Conservation (phyloP, 306 rosid genomes). For the Crotalaria pallida region DNA sequence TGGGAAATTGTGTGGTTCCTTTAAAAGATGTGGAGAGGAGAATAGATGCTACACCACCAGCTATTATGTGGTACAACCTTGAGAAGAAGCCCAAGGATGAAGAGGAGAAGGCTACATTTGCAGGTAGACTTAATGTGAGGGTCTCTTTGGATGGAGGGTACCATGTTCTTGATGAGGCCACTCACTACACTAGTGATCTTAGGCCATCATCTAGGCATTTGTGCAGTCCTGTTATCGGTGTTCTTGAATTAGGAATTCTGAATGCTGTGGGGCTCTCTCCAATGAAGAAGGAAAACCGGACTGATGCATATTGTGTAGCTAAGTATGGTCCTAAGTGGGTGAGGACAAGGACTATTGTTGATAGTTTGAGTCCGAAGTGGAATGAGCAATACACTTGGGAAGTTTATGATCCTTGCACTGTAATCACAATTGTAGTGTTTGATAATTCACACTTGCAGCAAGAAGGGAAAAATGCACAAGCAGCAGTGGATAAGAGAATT, state of each 20-base stretch:
- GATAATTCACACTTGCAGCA: constrained; percentile 29
- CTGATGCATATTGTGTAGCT: constrained; percentile 38
- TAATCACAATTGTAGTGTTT: constrained; percentile 31
- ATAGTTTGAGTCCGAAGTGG: constrained; percentile 31
- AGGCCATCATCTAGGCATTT: constrained; percentile 20
- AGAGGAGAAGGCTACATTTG: constrained; percentile 9
- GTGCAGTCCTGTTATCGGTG: constrained; percentile 22
- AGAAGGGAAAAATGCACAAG: background rate
- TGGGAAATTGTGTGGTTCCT: constrained; percentile 22
- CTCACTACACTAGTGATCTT: constrained; percentile 36
- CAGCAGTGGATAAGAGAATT: constrained; percentile 17
- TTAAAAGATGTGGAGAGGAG: constrained; percentile 19
- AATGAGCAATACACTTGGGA: constrained; percentile 38
- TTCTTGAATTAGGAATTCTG: constrained; percentile 35
- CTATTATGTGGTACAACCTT: constrained; percentile 25
- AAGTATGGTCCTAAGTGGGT: constrained; percentile 40
- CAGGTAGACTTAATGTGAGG: constrained; percentile 28
- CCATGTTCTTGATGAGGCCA: constrained; percentile 39
- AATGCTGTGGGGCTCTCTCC: constrained; percentile 24
- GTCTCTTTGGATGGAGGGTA: constrained; percentile 43
- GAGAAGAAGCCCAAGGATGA: constrained; percentile 5
- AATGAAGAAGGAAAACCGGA: constrained; percentile 35
- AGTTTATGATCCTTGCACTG: constrained; percentile 38
- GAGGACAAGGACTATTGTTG: constrained; percentile 32
- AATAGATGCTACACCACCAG: constrained; percentile 1